Percentiles rank a stretch among this genome's conserved stretches.
Evolutionary conservation across 2,329 filamentous ascomycete species (phyloP).

Genomic region (Claviceps quebecensis): DNA sequence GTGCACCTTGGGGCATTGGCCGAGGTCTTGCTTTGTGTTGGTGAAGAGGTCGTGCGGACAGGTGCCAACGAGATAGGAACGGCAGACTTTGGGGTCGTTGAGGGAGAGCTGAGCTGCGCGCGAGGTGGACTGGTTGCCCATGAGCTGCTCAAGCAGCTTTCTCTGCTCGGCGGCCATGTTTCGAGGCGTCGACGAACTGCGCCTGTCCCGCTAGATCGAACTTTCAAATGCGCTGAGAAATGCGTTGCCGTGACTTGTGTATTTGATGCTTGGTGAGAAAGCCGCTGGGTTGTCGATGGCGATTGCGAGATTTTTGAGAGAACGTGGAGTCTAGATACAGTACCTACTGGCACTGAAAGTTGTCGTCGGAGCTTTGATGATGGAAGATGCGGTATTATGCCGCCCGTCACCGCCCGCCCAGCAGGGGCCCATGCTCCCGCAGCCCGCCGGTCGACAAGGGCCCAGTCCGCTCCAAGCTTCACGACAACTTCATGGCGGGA

Average conservation of each 20-base stretch:
- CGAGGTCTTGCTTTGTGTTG: constrained; percentile 95
- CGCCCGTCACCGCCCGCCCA: constrained; percentile 11
- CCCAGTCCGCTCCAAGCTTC: not conserved
- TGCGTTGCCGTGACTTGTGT: too few relatives aligned
- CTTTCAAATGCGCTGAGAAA: too few relatives aligned
- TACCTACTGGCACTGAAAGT: not conserved
- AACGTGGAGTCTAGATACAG: not conserved
- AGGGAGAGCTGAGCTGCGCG: constrained; percentile 74
- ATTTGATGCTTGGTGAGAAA: not conserved
- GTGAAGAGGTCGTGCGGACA: constrained; percentile 99
- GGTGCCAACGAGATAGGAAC: constrained; percentile 82
- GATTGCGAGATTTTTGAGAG: not conserved
- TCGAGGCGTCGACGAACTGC: not conserved
- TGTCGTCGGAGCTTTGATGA: not conserved
- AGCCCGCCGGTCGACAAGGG: not conserved
- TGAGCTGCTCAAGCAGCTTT: constrained; percentile 95
- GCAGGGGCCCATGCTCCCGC: constrained; percentile 1
- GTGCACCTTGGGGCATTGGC: constrained; percentile 77
- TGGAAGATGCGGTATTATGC: constrained; percentile 1
- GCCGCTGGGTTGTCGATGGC: not conserved
- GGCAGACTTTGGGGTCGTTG: constrained; percentile 85
- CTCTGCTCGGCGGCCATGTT: constrained; percentile 91
- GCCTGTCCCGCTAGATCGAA: not conserved
- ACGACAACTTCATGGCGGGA: constrained; percentile 1
- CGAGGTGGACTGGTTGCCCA: constrained; percentile 61